Conservation (phyloP, 2,329 filamentous ascomycete species). For the Diplocarpon mali region DNA sequence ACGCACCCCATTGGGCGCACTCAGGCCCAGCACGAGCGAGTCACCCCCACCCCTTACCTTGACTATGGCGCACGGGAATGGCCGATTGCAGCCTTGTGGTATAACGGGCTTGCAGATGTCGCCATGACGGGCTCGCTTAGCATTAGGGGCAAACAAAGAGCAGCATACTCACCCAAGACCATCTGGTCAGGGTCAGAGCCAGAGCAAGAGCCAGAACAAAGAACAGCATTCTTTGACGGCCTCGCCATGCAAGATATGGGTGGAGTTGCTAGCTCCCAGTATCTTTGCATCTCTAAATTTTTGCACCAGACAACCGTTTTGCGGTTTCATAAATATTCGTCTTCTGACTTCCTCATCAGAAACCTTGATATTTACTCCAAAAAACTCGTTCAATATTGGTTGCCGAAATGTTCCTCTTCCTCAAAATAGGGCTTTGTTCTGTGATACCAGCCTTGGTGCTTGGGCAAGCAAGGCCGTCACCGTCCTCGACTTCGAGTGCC, state of each 20-base stretch:
- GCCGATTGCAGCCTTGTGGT: neutral
- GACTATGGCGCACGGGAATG: neutral
- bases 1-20: too few species aligned
- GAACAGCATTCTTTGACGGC: slow-evolving; percentile 4
- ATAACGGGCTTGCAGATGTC: neutral
- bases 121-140: slow-evolving; percentile 2
- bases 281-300: neutral
- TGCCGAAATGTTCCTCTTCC: neutral
- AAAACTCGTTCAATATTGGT: neutral
- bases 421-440: neutral
- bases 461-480: neutral
- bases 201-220: neutral
- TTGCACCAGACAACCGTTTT: too few species aligned
- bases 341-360: too few species aligned
- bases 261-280: neutral
- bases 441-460: neutral
- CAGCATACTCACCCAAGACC: neutral
- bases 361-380: too few species aligned
- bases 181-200: neutral
- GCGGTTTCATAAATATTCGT: too few species aligned
- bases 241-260: neutral
- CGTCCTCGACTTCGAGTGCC: slow-evolving; percentile 6
- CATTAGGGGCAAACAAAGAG: slow-evolving; percentile 3
- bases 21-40: neutral
- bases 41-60: neutral